These are phyloP conservation scores for Hirschfeldia incana DNA, from an alignment of 345 rosid genomes.

Conservation along the genomic window DNA sequence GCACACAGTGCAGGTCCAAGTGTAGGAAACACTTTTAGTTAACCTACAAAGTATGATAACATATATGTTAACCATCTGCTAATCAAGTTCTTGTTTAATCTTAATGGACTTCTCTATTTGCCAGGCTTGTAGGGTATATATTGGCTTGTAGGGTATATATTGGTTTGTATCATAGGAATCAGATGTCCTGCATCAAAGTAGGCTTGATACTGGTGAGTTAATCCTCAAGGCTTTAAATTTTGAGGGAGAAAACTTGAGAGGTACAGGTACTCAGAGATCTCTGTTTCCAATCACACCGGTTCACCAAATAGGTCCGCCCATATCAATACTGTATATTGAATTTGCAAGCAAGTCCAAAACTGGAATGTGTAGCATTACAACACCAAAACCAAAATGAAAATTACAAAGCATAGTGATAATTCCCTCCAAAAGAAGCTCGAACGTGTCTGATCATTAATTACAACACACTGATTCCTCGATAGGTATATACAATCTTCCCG, in stretches of 20 bases:
- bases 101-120: too few relatives aligned
- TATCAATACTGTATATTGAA: conserved; percentile 1
- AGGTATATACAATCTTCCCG: conserved; percentile 30
- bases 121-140: too few relatives aligned
- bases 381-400: conserved; percentile 5
- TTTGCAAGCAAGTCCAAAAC: conserved; percentile 17
- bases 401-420: background rate
- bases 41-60: too few relatives aligned
- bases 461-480: conserved; percentile 27
- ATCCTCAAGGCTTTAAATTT: background rate
- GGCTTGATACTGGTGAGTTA: background rate
- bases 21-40: too few relatives aligned
- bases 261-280: background rate
- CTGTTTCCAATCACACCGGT: background rate
- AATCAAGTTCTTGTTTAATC: too few relatives aligned
- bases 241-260: background rate
- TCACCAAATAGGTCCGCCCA: conserved; percentile 5
- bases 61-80: too few relatives aligned
- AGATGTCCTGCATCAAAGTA: background rate
- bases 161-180: too few relatives aligned
- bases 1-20: too few relatives aligned
- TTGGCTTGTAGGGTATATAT: too few relatives aligned
- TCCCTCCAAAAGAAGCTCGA: conserved; percentile 9
- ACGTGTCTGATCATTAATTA: conserved; percentile 3
- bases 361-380: conserved; percentile 13